phyloP scores from a whole-genome alignment of 208 protist species.

The Trypanosoma congolense region DNA sequence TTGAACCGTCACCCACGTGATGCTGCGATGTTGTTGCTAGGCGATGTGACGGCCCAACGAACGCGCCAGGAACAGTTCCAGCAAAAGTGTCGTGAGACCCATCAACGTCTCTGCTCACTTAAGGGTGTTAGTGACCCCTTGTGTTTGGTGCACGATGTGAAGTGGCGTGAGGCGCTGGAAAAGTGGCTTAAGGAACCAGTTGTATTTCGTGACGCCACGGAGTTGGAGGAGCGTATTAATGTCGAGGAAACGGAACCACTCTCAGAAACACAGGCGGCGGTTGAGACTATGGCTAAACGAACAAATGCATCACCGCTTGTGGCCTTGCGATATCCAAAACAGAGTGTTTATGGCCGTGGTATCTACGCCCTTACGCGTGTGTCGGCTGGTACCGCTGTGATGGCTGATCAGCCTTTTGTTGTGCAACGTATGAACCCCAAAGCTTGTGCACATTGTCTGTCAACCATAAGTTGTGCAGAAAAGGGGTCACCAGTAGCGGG shows the following conservation, averaged over 20 bases:
- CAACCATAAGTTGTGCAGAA: slow-evolving; percentile 1
- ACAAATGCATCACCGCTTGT: slow-evolving; percentile 21
- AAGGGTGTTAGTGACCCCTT: slow-evolving; percentile 21
- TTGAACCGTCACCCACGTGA: slow-evolving; percentile 62
- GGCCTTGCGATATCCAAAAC: slow-evolving; percentile 55
- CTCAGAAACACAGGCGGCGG: slow-evolving; percentile 15
- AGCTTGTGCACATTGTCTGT: slow-evolving; percentile 75
- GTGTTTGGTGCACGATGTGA: slow-evolving; percentile 9
- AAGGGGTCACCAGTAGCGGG: slow-evolving; percentile 9
- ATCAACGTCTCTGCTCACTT: slow-evolving; percentile 34
- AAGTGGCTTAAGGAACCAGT: neutral
- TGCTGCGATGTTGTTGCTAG: slow-evolving; percentile 49
- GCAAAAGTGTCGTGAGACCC: slow-evolving; percentile 50
- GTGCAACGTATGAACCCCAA: slow-evolving; percentile 45
- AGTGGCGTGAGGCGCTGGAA: slow-evolving; percentile 5
- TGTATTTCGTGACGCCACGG: neutral
- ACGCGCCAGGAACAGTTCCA: slow-evolving; percentile 48
- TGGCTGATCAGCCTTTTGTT: slow-evolving; percentile 54
- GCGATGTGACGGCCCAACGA: slow-evolving; percentile 40
- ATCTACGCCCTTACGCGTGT: slow-evolving; percentile 58
- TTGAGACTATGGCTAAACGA: slow-evolving; percentile 21
- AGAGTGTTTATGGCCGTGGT: slow-evolving; percentile 56
- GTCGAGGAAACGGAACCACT: slow-evolving; percentile 29
- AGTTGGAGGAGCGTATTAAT: slow-evolving; percentile 22
- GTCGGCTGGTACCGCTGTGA: slow-evolving; percentile 32